These are phyloP conservation scores for Meyerozyma athensensis DNA, from an alignment of 1,139 yeast species.

Conservation along the genomic window DNA sequence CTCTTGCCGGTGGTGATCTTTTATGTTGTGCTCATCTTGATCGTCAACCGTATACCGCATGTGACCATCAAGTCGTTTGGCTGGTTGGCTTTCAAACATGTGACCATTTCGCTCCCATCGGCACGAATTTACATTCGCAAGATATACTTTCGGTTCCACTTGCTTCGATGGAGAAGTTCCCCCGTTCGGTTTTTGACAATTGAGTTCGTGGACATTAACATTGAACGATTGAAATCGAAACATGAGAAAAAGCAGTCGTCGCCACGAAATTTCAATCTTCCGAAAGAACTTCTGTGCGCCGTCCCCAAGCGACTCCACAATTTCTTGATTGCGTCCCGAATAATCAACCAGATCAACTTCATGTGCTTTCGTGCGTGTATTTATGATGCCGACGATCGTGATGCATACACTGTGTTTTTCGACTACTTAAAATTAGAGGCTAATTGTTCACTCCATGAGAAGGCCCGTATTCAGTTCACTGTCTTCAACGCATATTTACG, in stretches of 20 bases:
- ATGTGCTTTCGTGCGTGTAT: constrained; percentile 25
- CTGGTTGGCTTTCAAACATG: constrained; percentile 30
- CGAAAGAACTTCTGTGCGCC: background rate
- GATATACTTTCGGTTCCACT: constrained; percentile 24
- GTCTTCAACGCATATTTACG: constrained; percentile 29
- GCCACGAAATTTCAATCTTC: background rate
- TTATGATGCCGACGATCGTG: constrained; percentile 15
- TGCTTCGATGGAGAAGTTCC: constrained; percentile 21
- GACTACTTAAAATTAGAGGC: too few species aligned
- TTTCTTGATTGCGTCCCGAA: constrained; percentile 9
- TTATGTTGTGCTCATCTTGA: constrained; percentile 17
- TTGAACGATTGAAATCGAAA: constrained; percentile 9
- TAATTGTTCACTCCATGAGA: too few species aligned
- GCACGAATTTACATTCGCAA: constrained; percentile 17
- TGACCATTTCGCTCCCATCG: constrained; percentile 19
- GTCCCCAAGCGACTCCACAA: constrained; percentile 11
- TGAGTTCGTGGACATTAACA: constrained; percentile 24
- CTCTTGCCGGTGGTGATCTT: constrained; percentile 5
- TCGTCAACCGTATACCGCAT: constrained; percentile 31
- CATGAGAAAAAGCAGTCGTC: background rate
- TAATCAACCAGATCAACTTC: constrained; percentile 30
- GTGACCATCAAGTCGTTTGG: constrained; percentile 33
- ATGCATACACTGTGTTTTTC: constrained; percentile 16
- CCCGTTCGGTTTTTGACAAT: constrained; percentile 30
- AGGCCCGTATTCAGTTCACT: constrained; percentile 20